Percentiles rank a stretch among this genome's conserved stretches.
These are phyloP conservation scores for Ganoderma sp. DNA, from an alignment of 1,284 basidiomycete genomes.

Conservation along the genomic window DNA sequence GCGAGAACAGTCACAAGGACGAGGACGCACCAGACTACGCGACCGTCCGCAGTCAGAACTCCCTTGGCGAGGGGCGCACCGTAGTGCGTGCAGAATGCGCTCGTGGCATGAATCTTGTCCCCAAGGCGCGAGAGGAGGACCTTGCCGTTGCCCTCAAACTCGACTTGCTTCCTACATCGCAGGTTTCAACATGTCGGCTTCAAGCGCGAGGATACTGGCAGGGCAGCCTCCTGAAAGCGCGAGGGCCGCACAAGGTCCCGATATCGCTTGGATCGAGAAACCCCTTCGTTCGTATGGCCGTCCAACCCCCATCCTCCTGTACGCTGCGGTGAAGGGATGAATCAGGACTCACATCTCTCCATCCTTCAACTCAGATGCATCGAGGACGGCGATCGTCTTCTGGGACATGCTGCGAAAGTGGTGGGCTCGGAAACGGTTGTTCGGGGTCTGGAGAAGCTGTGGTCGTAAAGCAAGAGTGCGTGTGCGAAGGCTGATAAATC, in stretches of 20 bases:
- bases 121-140: slow-evolving; percentile 82
- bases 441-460: slow-evolving; percentile 11
- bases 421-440: not conserved
- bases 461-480: slow-evolving; percentile 20
- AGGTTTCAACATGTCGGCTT: not conserved
- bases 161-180: slow-evolving; percentile 76
- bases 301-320: not conserved
- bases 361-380: slow-evolving; percentile 71
- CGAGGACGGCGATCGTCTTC: slow-evolving; percentile 70
- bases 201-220: not conserved
- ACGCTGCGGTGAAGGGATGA: not conserved
- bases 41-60: slow-evolving; percentile 78
- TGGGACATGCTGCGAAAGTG: slow-evolving; percentile 42
- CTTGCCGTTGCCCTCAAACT: slow-evolving; percentile 79
- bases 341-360: slow-evolving; percentile 68
- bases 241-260: not conserved
- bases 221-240: not conserved
- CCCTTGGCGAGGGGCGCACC: slow-evolving; percentile 87
- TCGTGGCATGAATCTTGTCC: slow-evolving; percentile 79
- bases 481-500: slow-evolving; percentile 21
- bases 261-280: not conserved
- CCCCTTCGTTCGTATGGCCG: not conserved
- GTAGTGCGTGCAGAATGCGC: slow-evolving; percentile 90
- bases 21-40: slow-evolving; percentile 73
- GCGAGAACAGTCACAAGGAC: not conserved